These are phyloP conservation scores for Aspergillus versicolor DNA, from an alignment of 2,329 filamentous ascomycete species.

Conservation along the genomic window DNA sequence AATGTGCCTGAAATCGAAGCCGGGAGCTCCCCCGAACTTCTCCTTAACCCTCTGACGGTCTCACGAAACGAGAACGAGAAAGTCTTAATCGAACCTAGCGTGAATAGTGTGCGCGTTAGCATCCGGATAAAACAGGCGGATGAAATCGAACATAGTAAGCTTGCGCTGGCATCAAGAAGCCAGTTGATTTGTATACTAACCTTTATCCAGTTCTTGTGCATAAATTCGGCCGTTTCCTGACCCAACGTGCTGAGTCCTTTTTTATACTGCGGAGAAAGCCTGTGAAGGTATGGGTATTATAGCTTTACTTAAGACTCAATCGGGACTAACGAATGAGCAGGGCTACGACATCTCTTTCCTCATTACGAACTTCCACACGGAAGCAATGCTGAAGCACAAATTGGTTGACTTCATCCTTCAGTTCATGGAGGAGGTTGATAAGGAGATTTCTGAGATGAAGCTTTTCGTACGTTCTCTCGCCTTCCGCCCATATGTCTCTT, in stretches of 20 bases:
- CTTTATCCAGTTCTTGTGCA: conserved; percentile 69
- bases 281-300: conserved; percentile 66
- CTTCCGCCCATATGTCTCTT: not conserved
- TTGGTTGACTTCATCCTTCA: conserved; percentile 98
- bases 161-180: not conserved
- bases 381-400: conserved; percentile 98
- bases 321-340: conserved; percentile 50
- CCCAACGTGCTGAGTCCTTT: conserved; percentile 92
- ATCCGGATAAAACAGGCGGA: conserved; percentile 99
- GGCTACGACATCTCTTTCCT: conserved; percentile 98
- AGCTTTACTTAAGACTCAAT: not conserved
- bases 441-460: conserved; percentile 99
- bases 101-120: conserved; percentile 95
- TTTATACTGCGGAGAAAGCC: conserved; percentile 95
- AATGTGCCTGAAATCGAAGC: conserved; percentile 98
- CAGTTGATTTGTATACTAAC: not conserved
- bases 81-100: conserved; percentile 91
- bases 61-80: conserved; percentile 96
- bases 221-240: conserved; percentile 97
- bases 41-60: conserved; percentile 86
- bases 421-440: conserved; percentile 99
- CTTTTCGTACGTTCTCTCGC: conserved; percentile 71
- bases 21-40: conserved; percentile 84
- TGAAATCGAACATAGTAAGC: conserved; percentile 80
- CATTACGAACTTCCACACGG: conserved; percentile 98